These are phyloP conservation scores for Aspergillus neotritici DNA, from an alignment of 2,329 filamentous ascomycete genomes.

Conservation along the genomic window DNA sequence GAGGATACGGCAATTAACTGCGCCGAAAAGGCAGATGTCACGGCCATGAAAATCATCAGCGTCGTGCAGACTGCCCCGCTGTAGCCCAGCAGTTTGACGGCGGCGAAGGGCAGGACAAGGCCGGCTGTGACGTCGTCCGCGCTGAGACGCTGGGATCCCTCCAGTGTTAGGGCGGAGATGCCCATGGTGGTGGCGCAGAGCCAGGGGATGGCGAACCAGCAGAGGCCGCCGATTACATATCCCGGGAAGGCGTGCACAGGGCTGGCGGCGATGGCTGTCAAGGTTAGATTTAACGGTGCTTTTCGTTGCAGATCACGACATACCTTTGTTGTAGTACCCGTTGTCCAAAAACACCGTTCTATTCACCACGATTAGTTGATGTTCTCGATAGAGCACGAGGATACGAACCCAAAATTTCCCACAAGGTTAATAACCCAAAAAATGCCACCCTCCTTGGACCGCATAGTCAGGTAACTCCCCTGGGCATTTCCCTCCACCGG, in stretches of 20 bases:
- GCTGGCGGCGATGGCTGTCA: conserved; percentile 69
- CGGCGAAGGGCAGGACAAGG: conserved; percentile 76
- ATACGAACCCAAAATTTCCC: conserved; percentile 28
- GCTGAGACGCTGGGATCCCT: conserved; percentile 67
- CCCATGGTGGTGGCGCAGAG: conserved; percentile 85
- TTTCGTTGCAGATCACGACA: not conserved
- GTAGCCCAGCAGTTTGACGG: conserved; percentile 74
- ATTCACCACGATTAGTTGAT: conserved; percentile 19
- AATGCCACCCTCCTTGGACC: conserved; percentile 70
- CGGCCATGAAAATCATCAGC: conserved; percentile 82
- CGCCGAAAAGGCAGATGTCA: conserved; percentile 75
- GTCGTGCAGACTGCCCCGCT: conserved; percentile 74
- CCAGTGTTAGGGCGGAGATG: conserved; percentile 71
- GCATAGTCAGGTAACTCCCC: conserved; percentile 84
- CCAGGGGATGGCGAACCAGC: conserved; percentile 93
- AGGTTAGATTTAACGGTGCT: not conserved
- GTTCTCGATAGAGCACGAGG: not conserved
- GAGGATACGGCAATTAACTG: conserved; percentile 83
- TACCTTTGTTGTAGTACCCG: conserved; percentile 75
- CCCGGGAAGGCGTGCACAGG: conserved; percentile 81
- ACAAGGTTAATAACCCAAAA: conserved; percentile 91
- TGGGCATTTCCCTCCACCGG: conserved; percentile 74
- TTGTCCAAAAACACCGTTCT: conserved; percentile 78
- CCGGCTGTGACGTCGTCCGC: conserved; percentile 73
- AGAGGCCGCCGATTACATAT: conserved; percentile 78